Percentiles rank a stretch among this genome's conserved stretches.
Conservation (phyloP, 352 stramenopile species). For the Phytophthora cactorum region DNA sequence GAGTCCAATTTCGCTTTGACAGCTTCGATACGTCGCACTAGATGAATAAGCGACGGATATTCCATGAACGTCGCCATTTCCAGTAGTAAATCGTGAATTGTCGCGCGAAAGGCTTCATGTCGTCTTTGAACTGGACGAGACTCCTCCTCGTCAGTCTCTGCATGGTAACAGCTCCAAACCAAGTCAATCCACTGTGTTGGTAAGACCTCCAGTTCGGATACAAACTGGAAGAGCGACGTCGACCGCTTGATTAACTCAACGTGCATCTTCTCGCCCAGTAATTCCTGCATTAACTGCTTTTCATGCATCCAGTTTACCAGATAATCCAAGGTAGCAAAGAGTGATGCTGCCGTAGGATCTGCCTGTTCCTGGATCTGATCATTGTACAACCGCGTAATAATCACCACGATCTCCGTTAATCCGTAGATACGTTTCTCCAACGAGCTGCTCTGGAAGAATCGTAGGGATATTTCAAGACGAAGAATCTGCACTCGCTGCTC, state of each 20-base stretch:
- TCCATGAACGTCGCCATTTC: conserved; percentile 66
- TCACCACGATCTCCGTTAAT: conserved; percentile 64
- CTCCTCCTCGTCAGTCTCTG: conserved; percentile 8
- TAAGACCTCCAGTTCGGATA: conserved; percentile 41
- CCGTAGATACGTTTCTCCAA: conserved; percentile 81
- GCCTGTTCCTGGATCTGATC: conserved; percentile 39
- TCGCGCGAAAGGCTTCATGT: conserved; percentile 53
- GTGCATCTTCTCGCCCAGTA: conserved; percentile 75
- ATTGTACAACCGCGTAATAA: conserved; percentile 54
- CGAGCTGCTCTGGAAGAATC: conserved; percentile 58
- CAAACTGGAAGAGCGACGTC: conserved; percentile 68
- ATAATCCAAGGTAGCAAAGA: conserved; percentile 33
- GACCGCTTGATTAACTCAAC: conserved; percentile 72
- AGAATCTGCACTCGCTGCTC: conserved; percentile 51
- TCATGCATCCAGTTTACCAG: conserved; percentile 61
- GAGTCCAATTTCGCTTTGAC: conserved; percentile 31
- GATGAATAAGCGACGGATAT: conserved; percentile 37
- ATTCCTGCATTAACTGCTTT: conserved; percentile 48
- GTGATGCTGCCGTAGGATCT: conserved; percentile 32
- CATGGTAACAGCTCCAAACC: conserved; percentile 62
- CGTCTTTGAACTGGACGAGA: conserved; percentile 32
- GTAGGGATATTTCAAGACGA: conserved; percentile 56
- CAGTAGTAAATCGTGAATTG: conserved; percentile 55
- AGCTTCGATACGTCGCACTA: conserved; percentile 36
- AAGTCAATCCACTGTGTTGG: conserved; percentile 50